These are phyloP conservation scores for Polytolypa hystricis DNA, from an alignment of 2,329 filamentous ascomycete species.

Conservation along the genomic window DNA sequence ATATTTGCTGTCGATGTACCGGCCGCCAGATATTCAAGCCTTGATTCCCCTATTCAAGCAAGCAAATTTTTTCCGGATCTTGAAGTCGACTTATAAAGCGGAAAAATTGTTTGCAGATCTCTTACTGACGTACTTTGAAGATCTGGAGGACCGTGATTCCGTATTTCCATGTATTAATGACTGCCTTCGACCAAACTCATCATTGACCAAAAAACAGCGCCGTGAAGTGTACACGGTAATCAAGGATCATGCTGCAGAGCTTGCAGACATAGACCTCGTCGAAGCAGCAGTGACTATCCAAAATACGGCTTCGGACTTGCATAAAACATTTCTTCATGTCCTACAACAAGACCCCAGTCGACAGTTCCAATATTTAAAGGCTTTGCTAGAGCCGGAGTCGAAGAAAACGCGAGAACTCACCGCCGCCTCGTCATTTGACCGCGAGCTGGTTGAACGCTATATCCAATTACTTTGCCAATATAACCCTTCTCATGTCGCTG, in stretches of 20 bases:
- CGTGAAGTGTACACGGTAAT: constrained; percentile 61
- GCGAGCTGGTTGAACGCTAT: constrained; percentile 67
- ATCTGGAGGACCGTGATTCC: constrained; percentile 60
- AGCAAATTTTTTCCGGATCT: constrained; percentile 77
- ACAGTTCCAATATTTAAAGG: constrained; percentile 66
- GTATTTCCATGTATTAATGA: constrained; percentile 72
- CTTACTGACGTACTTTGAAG: constrained; percentile 72
- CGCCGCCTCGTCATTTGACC: constrained; percentile 29
- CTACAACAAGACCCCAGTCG: constrained; percentile 49
- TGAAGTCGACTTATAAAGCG: constrained; percentile 75
- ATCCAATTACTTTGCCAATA: constrained; percentile 85
- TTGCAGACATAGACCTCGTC: constrained; percentile 56
- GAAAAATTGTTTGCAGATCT: constrained; percentile 73
- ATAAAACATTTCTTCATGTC: constrained; percentile 53
- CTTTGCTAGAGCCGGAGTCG: constrained; percentile 56
- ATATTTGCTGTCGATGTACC: constrained; percentile 86
- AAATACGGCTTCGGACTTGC: constrained; percentile 50
- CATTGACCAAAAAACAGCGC: constrained; percentile 57
- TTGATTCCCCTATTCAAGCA: constrained; percentile 68
- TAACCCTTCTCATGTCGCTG: constrained; percentile 68
- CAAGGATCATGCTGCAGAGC: constrained; percentile 50
- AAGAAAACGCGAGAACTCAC: constrained; percentile 23
- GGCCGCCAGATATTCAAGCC: constrained; percentile 66
- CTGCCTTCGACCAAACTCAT: constrained; percentile 55
- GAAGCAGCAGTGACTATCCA: constrained; percentile 56